Evolutionary conservation across 106 monocot genomes (phyloP), one percentile per base, ranked within the genome.

Genomic region (Narthecium ossifragum): DNA sequence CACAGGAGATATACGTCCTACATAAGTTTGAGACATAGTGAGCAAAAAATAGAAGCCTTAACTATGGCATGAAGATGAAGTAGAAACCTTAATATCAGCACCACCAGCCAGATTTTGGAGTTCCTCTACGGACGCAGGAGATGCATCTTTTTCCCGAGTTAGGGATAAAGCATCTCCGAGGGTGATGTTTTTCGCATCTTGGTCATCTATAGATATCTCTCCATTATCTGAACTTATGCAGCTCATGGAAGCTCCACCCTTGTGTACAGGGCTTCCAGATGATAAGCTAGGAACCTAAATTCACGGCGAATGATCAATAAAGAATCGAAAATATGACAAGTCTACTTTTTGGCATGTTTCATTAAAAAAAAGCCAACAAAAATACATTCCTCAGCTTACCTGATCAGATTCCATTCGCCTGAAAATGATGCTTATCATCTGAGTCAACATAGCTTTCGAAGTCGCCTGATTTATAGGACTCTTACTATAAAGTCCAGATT

Each of bases 11-110:
- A n/a, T n/a, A n/a, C n/a, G n/a, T n/a, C n/a, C n/a, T n/a, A n/a
- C n/a, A n/a, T n/a, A n/a, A n/a, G n/a, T n/a, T n/a, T n/a, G n/a
- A n/a, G n/a, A n/a, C n/a, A n/a, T n/a, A n/a, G n/a, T n/a, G n/a
- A n/a, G n/a, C n/a, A n/a, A n/a, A n/a, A n/a, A n/a, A n/a, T n/a
- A n/a, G n/a, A n/a, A n/a, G n/a, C n/a, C n/a, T n/a, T n/a, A n/a
- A n/a, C n/a, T n/a, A n/a, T n/a, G n/a, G n/a, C n/a, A n/a, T n/a
- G n/a, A n/a, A n/a, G n/a, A n/a, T n/a, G n/a, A n/a, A n/a, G n/a
- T n/a, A n/a, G n/a, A n/a, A 30, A 98, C 96, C 96, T 98, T 90
- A 45, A 90, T 84, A 62, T 98, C 90, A 34, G 96, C 96, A 76
- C 90, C 96, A 63, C 78, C 96, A 72, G 96, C 90, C 32, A 98